Percentiles rank a stretch among this genome's conserved stretches.
phyloP scores from a whole-genome alignment of 331 rosid genomes.

The Quercus phellos region DNA sequence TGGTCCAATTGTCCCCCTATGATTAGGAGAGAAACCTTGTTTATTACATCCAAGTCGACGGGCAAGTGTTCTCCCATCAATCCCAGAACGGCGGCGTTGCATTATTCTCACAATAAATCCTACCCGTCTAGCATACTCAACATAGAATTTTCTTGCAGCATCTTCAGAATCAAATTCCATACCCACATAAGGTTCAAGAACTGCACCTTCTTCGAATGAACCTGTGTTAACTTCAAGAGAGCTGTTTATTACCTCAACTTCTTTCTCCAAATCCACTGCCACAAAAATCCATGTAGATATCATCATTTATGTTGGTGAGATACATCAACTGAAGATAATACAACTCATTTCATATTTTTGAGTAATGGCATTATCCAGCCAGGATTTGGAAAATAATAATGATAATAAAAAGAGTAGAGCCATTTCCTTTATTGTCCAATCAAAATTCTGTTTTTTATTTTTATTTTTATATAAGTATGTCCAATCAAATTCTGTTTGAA shows the following conservation, averaged over 20 bases:
- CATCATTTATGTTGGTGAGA: slow-evolving; percentile 6
- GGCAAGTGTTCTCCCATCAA: slow-evolving; percentile 75
- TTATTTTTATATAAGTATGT: too few species aligned
- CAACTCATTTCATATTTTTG: not conserved
- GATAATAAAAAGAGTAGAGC: too few species aligned
- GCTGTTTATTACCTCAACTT: slow-evolving; percentile 28
- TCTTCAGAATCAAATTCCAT: slow-evolving; percentile 80
- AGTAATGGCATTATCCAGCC: not conserved
- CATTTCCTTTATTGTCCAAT: too few species aligned
- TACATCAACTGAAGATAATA: slow-evolving; percentile 11
- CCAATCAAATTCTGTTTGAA: too few species aligned
- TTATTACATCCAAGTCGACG: slow-evolving; percentile 85
- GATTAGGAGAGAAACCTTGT: slow-evolving; percentile 72
- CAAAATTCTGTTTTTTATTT: too few species aligned
- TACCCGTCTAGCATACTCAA: slow-evolving; percentile 58
- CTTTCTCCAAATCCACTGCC: slow-evolving; percentile 54
- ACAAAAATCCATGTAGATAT: slow-evolving; percentile 26
- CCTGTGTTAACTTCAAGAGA: slow-evolving; percentile 36
- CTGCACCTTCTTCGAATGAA: slow-evolving; percentile 37
- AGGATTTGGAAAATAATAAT: not conserved
- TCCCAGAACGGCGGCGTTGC: slow-evolving; percentile 78
- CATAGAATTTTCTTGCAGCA: slow-evolving; percentile 53
- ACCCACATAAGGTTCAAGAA: slow-evolving; percentile 59
- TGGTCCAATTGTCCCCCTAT: slow-evolving; percentile 39
- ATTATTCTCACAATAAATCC: slow-evolving; percentile 71